Evolutionary conservation across 192 early-diverging fungal genomes (phyloP).

Genomic region (Umbelopsis vinacea): DNA sequence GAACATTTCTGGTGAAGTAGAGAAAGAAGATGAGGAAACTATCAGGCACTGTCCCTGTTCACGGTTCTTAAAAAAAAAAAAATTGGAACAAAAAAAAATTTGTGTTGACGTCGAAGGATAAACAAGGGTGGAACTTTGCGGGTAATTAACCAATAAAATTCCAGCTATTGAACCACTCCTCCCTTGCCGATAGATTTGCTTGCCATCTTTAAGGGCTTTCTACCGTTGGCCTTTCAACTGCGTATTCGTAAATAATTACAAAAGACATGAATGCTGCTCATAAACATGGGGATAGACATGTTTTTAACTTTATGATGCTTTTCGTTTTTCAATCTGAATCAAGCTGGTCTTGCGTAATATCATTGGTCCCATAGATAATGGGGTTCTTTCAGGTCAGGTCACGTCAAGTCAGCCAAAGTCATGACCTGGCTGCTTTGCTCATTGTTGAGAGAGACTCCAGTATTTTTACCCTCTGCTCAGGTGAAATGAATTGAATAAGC

Average conservation of each 20-base stretch:
- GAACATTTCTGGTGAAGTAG: slow-evolving; percentile 32
- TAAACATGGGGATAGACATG: too few relatives aligned
- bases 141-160: background rate
- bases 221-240: too few relatives aligned
- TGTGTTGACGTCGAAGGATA: slow-evolving; percentile 21
- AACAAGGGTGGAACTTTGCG: slow-evolving; percentile 9
- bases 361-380: too few relatives aligned
- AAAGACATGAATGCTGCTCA: too few relatives aligned
- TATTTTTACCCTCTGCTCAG: background rate
- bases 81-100: slow-evolving; percentile 6
- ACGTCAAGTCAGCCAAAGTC: background rate
- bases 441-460: too few relatives aligned
- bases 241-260: too few relatives aligned
- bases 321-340: too few relatives aligned
- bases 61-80: background rate
- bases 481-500: background rate
- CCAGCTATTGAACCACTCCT: background rate
- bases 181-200: too few relatives aligned
- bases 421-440: background rate
- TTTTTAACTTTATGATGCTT: too few relatives aligned
- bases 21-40: slow-evolving; percentile 23
- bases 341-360: too few relatives aligned
- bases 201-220: too few relatives aligned
- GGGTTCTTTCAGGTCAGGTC: too few relatives aligned
- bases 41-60: background rate